Evolutionary conservation across 805 yeast genomes (phyloP), one percentile per base, ranked within the genome.

Genomic region (Candida corydali): DNA sequence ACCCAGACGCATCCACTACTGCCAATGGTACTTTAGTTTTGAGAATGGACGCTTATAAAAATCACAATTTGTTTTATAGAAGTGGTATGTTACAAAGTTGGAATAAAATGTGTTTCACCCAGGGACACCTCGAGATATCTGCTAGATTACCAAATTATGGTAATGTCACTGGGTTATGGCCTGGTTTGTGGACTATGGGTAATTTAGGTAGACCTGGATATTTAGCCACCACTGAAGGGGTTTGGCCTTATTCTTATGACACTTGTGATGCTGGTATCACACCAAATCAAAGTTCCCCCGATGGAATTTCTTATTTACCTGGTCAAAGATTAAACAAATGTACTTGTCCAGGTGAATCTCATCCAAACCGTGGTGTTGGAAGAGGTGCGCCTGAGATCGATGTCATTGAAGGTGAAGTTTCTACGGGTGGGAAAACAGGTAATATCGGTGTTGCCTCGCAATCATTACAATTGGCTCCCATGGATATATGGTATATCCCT

Each of bases 401-500:
- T 76, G 78, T 81, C 30, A 57, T 91, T 36, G 98, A 91, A 74
- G 96, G 82, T 45, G 88, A 86, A 47, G 75, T 78, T 17, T 80
- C 78, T 44, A 69, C 82, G 2, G 65, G 47, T 27, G 44, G 44
- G 17, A 17, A 26, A 17, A 29, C 23, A 7, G 36, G 39, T 8
- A 36, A 36, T 16, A 54, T 64, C 45, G 93, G 93, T 49, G 75
- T 82, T 29, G 96, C 89, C 1, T 86, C 97, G 3, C 98, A 91
- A 61, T 87, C 97, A 3, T 61, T 82, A 54, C 98, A 91, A 69
- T 65, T 87, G 44, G 98, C 97, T 12, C 98, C 98, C 8, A 78
- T 78, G 55, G 98, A 91, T 61, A 81, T 88, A 45, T 91, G 97
- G 97, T 91, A 86, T 56, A 73, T 75, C 54, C 96, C 96, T 4